Base-by-base conservation (phyloP, 768 basidiomycete genomes). In the Boletus sp. region DNA sequence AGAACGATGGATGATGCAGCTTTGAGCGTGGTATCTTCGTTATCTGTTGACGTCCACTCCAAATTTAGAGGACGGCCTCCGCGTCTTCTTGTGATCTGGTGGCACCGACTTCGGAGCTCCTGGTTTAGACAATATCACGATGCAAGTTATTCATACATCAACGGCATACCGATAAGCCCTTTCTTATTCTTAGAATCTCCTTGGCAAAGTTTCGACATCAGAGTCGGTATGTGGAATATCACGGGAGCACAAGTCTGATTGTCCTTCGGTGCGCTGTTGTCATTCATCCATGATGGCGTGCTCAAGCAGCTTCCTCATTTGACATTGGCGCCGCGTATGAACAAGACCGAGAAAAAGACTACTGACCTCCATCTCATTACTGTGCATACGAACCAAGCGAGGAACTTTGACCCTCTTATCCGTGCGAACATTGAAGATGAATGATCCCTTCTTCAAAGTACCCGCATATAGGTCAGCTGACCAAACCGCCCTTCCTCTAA, bases 371-470 rank as follows among this genome's bases (percentile, higher is more conserved):
- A 98, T 98, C 73, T 99, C 96, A 62, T 98, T 92, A 72, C 89
- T 91, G 73, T 99, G 97, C 97, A 99, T 96, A 56, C 94, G 83
- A 55, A 98, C 97, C 62, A 99, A 76, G 39, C 95, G 82, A 2
- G 97, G 95, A 10, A 99, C 92, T 75, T 98, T 98, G 74, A 97
- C 90, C 75, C 87, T 93, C 82, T 98, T 99, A 45, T 95, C 96
- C 20, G 94, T 94, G 39, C 95, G 80, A 9, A 90, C 93, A 67
- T 98, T 97, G 75, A 80, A 94, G 63, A 99, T 94, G 56, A 86
- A 80, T 60, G 80, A 83, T 3, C 91, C 85, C 74, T 91, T 90
- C 76, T 87, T 94, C 71, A 99, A 72, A 39, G 84, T 91, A 32
- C 97, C 97, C 72, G 98, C 96, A 67, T 94, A 73, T 99, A 99